Evolutionary conservation across 2,329 filamentous ascomycete genomes (phyloP), one percentile per base, ranked within the genome.

Genomic region (Xylariaceae sp.): DNA sequence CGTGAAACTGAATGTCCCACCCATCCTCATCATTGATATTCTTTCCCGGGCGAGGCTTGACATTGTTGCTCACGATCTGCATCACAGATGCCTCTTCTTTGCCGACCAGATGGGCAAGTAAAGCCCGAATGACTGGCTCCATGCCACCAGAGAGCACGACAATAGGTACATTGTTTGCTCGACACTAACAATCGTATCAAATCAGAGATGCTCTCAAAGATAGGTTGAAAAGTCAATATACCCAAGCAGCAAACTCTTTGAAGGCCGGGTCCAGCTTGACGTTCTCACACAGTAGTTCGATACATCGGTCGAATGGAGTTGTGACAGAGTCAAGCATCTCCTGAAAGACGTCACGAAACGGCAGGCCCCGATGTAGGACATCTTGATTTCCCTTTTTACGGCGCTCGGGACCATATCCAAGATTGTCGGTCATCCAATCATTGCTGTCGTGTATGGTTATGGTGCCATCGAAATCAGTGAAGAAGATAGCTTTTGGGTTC

Each of bases 401-500:
- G 56, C 81, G 79, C 51, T 79, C 81, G 22, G 68, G 62, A 40
- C 93, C 93, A 64, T 85, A 95, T 52, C 93, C 93, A 50, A 96
- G 78, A 69, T 88, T 93, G 73, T 97, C 93, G 47, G 91, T 96
- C 82, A 92, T 73, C 67, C 68, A 79, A 68, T 81, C 79, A 64
- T 83, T 85, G 64, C 74, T 79, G 68, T 84, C 81, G 60, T 78
- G 73, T 44, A 75, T 77, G 39, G 92, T 96, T 65, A 96, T 92
- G 43, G 91, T 97, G 61, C 93, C 93, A 69, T 98, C 93, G 65
- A 97, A 97, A 72, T 98, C 93, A 57, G 91, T 95, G 75, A 97
- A 97, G 79, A 98, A 96, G 74, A 98, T 91, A 74, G 88, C 87
- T 70, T 89, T 86, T 41, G 91, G 91, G 65, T 86, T 82, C 47